Evolutionary conservation across 805 yeast genomes (phyloP).

Genomic region (Starmera dryadoides): DNA sequence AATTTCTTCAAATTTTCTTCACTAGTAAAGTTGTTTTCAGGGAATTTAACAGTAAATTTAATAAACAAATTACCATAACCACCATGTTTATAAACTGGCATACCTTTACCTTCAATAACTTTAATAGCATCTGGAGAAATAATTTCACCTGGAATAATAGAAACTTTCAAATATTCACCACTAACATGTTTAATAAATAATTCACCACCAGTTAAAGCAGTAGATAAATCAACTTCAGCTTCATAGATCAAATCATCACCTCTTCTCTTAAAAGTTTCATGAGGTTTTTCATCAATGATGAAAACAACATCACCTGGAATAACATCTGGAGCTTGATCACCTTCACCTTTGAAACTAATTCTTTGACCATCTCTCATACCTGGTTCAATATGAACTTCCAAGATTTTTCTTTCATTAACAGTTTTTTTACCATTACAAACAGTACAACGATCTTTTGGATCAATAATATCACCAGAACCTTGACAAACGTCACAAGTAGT

Average conservation of each 20-base stretch:
- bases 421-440: slow-evolving; percentile 87
- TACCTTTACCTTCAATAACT: slow-evolving; percentile 89
- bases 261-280: slow-evolving; percentile 74
- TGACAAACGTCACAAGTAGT: slow-evolving; percentile 86
- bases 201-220: slow-evolving; percentile 96
- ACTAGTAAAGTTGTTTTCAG: slow-evolving; percentile 59
- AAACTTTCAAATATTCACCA: slow-evolving; percentile 83
- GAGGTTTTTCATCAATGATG: slow-evolving; percentile 85
- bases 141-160: slow-evolving; percentile 86
- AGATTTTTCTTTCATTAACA: slow-evolving; percentile 77
- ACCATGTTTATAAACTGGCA: slow-evolving; percentile 91
- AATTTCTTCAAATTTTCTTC: slow-evolving; percentile 70
- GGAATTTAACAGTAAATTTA: slow-evolving; percentile 87
- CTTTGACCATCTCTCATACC: slow-evolving; percentile 96
- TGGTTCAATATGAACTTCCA: slow-evolving; percentile 91
- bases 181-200: slow-evolving; percentile 82
- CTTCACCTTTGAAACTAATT: slow-evolving; percentile 89
- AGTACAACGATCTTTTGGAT: slow-evolving; percentile 83
- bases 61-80: slow-evolving; percentile 82
- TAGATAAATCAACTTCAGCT: slow-evolving; percentile 83
- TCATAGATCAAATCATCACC: slow-evolving; percentile 82
- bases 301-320: slow-evolving; percentile 96
- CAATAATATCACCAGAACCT: slow-evolving; percentile 86
- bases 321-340: slow-evolving; percentile 93
- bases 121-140: slow-evolving; percentile 77